Evolutionary conservation across 306 rosid genomes (phyloP).

Genomic region (Sophora flavescens): DNA sequence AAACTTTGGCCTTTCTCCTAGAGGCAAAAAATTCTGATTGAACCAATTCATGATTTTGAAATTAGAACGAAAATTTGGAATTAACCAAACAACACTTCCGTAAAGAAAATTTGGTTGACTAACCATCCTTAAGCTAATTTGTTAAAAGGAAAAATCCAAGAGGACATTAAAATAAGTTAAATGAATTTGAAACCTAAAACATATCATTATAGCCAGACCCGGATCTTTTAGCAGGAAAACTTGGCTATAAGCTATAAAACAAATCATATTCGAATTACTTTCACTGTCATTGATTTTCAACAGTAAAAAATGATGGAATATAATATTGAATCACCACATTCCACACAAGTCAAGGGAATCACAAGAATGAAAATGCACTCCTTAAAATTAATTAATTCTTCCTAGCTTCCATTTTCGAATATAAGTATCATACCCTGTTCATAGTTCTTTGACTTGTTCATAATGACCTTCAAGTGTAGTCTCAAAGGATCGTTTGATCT

Average conservation of each 20-base stretch:
- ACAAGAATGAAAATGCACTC: not conserved
- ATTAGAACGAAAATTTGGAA: not conserved
- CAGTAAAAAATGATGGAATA: too few relatives aligned
- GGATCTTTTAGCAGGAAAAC: not conserved
- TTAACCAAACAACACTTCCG: not conserved
- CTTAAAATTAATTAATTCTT: not conserved
- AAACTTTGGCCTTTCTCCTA: slow-evolving; percentile 8
- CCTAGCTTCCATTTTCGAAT: not conserved
- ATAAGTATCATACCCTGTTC: not conserved
- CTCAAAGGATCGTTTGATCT: not conserved
- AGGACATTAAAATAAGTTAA: too few relatives aligned
- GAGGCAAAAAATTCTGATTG: not conserved
- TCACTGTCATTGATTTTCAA: not conserved
- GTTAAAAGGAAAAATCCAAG: too few relatives aligned
- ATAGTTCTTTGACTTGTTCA: not conserved
- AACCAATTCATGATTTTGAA: slow-evolving; percentile 12
- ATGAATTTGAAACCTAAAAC: not conserved
- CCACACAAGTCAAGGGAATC: not conserved
- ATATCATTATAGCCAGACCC: not conserved
- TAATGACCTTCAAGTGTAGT: not conserved
- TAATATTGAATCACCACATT: not conserved
- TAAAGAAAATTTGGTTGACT: not conserved
- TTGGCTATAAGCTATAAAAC: too few relatives aligned
- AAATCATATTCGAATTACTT: not conserved
- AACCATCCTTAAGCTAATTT: too few relatives aligned